Base-by-base conservation (phyloP, 75 land plant genomes). In the Ceratopteris richardii region DNA sequence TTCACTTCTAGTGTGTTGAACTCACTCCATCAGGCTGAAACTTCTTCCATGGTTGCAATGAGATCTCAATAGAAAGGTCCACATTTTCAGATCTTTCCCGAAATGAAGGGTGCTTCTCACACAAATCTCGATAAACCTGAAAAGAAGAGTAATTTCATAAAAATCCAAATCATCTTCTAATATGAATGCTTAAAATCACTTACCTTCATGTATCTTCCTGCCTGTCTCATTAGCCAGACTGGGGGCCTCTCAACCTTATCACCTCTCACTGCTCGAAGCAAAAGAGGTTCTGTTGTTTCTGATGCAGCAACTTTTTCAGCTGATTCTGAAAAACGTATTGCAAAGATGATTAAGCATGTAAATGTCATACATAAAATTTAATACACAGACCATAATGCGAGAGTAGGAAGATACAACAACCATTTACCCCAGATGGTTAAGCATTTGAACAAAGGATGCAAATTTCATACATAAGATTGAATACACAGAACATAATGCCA, bases 141-240 rank as follows among this genome's bases (percentile, higher is more conserved):
- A 11, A 4, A n/a, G 13, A 56, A 13, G n/a, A n/a, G n/a, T n/a
- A n/a, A n/a, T n/a, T n/a, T n/a, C n/a, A n/a, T n/a, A n/a, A n/a
- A n/a, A n/a, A n/a, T n/a, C n/a, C n/a, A n/a, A n/a, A n/a, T n/a
- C n/a, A n/a, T n/a, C n/a, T n/a, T n/a, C n/a, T n/a, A n/a, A n/a
- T n/a, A n/a, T n/a, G n/a, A n/a, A n/a, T n/a, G n/a, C n/a, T n/a
- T n/a, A n/a, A n/a, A n/a, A n/a, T 9, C 37, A 75, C 80, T 68
- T 79, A 84, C 99, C 92, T 95, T 95, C 99, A 95, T 95, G 70
- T 95, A 95, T 66, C 99, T 87, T 67, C 99, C 96, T 29, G 99
- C 99, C 78, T 95, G 99, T 59, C 99, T 68, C 99, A 95, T 95
- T 47, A 95, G 78, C 96, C 99, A 95, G 39, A 95, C 99, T 33